Evolutionary conservation across 23 red algal species (phyloP).

Genomic region (Gracilaria gracilis): DNA sequence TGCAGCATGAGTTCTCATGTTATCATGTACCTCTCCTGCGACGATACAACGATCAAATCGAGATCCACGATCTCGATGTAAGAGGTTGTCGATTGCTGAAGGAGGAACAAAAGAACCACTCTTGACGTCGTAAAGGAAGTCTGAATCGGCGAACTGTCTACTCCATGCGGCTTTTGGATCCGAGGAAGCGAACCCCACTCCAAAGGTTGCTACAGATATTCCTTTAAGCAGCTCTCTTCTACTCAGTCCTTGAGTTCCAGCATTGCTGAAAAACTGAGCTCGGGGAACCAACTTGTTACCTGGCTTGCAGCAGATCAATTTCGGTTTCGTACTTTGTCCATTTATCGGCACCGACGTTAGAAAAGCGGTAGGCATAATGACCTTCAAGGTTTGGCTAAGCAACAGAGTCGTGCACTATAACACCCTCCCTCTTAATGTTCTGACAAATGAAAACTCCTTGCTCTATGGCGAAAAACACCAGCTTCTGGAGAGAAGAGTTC

Average conservation of each 20-base stretch:
- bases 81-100: conserved; percentile 40
- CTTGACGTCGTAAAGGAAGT: conserved; percentile 50
- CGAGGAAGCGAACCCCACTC: neutral
- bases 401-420: too few species aligned
- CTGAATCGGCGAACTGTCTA: conserved; percentile 8
- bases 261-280: neutral
- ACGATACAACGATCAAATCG: conserved; percentile 68
- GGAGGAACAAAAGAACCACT: conserved; percentile 69
- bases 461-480: too few species aligned
- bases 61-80: conserved; percentile 40
- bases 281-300: neutral
- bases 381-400: neutral
- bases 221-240: conserved; percentile 16
- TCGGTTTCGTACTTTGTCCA: neutral
- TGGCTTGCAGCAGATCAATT: neutral
- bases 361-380: neutral
- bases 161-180: neutral
- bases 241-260: neutral
- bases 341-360: neutral
- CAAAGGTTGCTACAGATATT: conserved; percentile 3
- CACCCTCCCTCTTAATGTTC: too few species aligned
- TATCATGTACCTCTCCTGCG: conserved; percentile 68
- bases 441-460: too few species aligned
- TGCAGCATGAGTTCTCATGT: conserved; percentile 60
- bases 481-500: too few species aligned